Base-by-base conservation (phyloP, 768 basidiomycete genomes). In the Mycena epipterygia region DNA sequence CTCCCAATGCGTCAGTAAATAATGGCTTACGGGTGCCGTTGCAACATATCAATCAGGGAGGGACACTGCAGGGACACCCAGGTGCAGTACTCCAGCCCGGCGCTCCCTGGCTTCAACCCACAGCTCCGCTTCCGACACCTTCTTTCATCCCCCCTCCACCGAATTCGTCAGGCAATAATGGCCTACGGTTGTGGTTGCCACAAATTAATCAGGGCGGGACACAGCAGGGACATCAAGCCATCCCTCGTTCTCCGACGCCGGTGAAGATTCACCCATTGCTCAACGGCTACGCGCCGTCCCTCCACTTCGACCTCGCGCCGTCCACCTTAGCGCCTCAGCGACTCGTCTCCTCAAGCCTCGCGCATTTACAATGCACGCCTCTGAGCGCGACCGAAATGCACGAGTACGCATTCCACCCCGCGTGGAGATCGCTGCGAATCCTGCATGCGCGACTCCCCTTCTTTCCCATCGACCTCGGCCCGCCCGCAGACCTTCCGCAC, bases 381-480 rank as follows among this genome's bases (percentile, higher is more conserved):
- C 39, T 66, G 0, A 19, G 35, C n/a, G 44, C 11, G n/a, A 4
- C 44, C n/a, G 44, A 85, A 25, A 77, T 86, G 2, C 42, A 51
- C 13, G 76, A 83, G 68, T 78, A 77, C 9, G 84, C 85, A 35
- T 83, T 84, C 25, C 76, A 81, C 57, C 86, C 86, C 0, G 65
- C 81, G 1, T 70, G 79, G 37, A 77, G 78, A 5, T 75, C 74
- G 42, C 83, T 87, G 81, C 80, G 80, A 41, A 83, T 87, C 78
- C 73, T 79, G 0, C 84, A 84, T 73, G 80, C 85, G 23, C 71
- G 74, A 21, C 76, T 86, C 48, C 80, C 81, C 0, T 67, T 79
- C 9, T 87, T 85, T 85, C 81, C 84, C 7, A 79, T 87, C 56
- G 79, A 82, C 65, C 60, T 86, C 49, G 77, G 81, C 57, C 44